Conservation (phyloP, 2,329 filamentous ascomycete species). For the Fusarium praegraminearum region DNA sequence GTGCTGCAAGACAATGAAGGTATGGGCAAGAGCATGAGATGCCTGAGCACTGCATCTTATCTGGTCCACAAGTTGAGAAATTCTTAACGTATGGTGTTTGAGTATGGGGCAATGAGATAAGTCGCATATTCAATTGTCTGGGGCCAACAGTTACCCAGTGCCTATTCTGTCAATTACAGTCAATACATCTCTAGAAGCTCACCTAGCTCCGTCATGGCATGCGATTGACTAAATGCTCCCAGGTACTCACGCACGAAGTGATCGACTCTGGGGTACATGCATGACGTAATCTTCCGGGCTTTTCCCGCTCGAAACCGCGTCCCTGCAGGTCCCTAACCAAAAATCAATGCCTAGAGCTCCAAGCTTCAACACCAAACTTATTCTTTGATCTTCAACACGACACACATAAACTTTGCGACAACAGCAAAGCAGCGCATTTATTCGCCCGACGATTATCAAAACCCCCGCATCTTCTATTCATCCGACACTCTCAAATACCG, state of each 20-base stretch:
- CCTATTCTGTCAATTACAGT: not conserved
- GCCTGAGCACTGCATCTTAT: not conserved
- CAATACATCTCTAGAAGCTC: not conserved
- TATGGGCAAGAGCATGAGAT: not conserved
- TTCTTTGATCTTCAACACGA: not conserved
- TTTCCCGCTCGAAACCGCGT: slow-evolving; percentile 13
- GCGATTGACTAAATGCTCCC: too few species aligned
- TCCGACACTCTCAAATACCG: not conserved
- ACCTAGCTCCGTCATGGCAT: too few species aligned
- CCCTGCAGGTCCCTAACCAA: slow-evolving; percentile 15
- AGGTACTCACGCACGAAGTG: too few species aligned
- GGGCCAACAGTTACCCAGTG: not conserved
- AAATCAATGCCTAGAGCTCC: slow-evolving; percentile 32
- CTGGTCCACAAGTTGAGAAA: not conserved
- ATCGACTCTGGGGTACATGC: slow-evolving; percentile 9
- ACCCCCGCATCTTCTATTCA: not conserved
- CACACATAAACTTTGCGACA: too few species aligned
- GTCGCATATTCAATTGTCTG: not conserved
- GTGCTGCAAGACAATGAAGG: not conserved
- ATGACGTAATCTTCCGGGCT: slow-evolving; percentile 36
- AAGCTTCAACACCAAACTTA: slow-evolving; percentile 1
- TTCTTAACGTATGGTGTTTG: not conserved
- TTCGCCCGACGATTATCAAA: not conserved
- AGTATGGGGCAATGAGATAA: not conserved
- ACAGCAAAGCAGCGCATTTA: not conserved